These are phyloP conservation scores for Thyridium curvatum DNA, from an alignment of 2,329 filamentous ascomycete genomes.

Conservation along the genomic window DNA sequence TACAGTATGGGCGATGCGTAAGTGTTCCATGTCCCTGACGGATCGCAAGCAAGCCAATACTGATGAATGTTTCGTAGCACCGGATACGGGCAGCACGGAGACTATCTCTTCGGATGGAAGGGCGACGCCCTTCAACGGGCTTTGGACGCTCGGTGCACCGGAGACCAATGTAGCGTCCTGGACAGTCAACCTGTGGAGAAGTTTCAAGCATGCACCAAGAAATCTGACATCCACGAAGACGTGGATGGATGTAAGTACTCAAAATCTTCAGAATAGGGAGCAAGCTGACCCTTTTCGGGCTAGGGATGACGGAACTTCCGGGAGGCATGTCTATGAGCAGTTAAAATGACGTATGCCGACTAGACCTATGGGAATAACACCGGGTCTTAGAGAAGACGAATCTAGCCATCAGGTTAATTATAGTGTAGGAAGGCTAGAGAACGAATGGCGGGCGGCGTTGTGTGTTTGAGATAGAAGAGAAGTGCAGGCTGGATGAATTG, in stretches of 20 bases:
- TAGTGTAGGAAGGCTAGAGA: no score
- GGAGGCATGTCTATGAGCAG: neutral
- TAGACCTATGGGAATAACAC: no score
- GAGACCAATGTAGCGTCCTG: constrained; percentile 16
- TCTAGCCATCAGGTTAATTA: no score
- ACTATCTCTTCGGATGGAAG: constrained; percentile 22
- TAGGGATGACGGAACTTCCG: neutral
- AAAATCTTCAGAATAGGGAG: neutral
- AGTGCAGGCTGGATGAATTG: no score
- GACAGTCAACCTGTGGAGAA: constrained; percentile 17
- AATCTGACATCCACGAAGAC: constrained; percentile 17
- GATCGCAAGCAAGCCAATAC: neutral
- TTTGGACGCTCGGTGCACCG: constrained; percentile 28
- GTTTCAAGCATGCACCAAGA: constrained; percentile 17
- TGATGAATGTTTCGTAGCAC: constrained; percentile 5
- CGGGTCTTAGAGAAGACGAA: no score
- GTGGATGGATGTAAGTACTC: constrained; percentile 20
- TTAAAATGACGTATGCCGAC: no score
- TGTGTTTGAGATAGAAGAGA: no score
- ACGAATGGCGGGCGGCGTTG: no score
- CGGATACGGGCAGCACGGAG: constrained; percentile 22
- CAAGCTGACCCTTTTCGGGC: neutral
- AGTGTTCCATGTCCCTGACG: neutral
- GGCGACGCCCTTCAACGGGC: constrained; percentile 29
- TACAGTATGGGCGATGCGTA: constrained; percentile 12